These are phyloP conservation scores for Metschnikowia proteae DNA, from an alignment of 805 yeast genomes.

Conservation along the genomic window DNA sequence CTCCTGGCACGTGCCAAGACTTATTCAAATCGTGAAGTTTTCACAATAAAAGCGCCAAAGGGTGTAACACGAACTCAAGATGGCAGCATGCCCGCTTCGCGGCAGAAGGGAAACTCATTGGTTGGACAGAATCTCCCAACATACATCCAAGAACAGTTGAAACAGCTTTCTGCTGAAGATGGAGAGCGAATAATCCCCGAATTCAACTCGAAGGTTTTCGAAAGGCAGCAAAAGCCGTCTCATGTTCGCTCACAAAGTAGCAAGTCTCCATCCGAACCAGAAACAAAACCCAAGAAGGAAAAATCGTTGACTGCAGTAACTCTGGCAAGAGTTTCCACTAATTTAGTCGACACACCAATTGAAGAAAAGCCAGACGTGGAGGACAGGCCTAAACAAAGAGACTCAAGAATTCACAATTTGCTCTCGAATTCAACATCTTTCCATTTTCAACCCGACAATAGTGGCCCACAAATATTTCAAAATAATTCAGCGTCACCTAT, in stretches of 20 bases:
- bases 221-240: not conserved
- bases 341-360: no score
- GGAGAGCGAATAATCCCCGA: not conserved
- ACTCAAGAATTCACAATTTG: conserved; percentile 29
- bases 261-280: not conserved
- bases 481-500: conserved; percentile 10
- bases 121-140: conserved; percentile 36
- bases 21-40: not conserved
- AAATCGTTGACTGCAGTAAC: not conserved
- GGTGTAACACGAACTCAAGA: not conserved
- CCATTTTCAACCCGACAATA: conserved; percentile 22
- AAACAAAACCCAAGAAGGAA: not conserved
- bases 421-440: conserved; percentile 33
- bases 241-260: not conserved
- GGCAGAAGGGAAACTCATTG: conserved; percentile 24
- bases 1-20: not conserved
- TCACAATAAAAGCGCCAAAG: not conserved
- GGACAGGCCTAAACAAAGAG: not conserved
- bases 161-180: not conserved
- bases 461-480: not conserved
- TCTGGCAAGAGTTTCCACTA: not conserved
- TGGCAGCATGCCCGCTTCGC: not conserved
- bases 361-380: not conserved
- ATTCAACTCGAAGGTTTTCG: not conserved
- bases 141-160: conserved; percentile 29